Evolutionary conservation across 495 filamentous ascomycete genomes (phyloP), one percentile per base, ranked within the genome.

Genomic region (Parachaetomium inaequale): DNA sequence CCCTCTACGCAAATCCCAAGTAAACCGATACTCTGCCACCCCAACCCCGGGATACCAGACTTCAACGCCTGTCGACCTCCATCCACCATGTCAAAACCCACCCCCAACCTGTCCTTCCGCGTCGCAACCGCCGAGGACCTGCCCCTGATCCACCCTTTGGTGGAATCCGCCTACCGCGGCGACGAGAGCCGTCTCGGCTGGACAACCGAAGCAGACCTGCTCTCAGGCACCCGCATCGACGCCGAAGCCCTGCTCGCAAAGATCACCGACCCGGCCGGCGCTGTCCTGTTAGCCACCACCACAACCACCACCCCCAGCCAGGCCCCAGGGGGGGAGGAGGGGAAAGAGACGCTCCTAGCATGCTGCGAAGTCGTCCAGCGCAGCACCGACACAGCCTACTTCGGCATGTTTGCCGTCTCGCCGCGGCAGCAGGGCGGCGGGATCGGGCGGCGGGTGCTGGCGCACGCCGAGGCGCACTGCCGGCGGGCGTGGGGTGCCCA

Each of bases 401-500:
- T 82, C 43, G 74, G 71, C 42, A 68, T 78, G 71, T 66, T 82
- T 25, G 79, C 79, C 7, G 75, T 81, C 0, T 69, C 75, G 58
- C 68, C 69, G 7, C 52, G 34, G 8, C 59, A 70, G 21, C 79
- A 80, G 57, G 71, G 67, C 5, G 66, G 68, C 2, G 80, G 80
- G 0, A 43, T 79, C 17, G 80, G 80, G 1, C 68, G 73, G 12
- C 72, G 67, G 56, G 65, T 81, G 4, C 66, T 81, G 25, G 61
- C 62, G 7, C 68, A 75, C 29, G 78, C 77, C 10, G 80, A 82
- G 51, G 47, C 63, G 7, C 79, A 76, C 53, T 73, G 68, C 21
- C 61, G 57, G 7, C 43, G 51, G 45, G 62, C 54, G 26, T 79
- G 75, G 74, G 74, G 70, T 1, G 55, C 66, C 1, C 55, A 51